These are phyloP conservation scores for Blastocladiella britannica DNA, from an alignment of 192 early-diverging fungal species.

Conservation along the genomic window DNA sequence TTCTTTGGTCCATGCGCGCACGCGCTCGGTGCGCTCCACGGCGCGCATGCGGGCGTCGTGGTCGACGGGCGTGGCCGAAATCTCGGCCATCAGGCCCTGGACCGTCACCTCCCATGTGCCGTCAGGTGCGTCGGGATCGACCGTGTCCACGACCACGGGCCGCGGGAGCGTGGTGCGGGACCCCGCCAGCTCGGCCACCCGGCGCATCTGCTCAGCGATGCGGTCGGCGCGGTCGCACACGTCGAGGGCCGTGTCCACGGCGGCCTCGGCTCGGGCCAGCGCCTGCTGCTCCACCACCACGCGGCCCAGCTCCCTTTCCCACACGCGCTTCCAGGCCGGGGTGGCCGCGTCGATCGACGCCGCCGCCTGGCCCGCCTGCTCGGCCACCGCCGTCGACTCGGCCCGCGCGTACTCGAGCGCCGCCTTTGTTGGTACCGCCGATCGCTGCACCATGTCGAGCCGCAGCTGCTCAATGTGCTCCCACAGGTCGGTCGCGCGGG, in stretches of 20 bases:
- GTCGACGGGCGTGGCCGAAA: no score
- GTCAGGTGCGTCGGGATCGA: no score
- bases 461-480: neutral
- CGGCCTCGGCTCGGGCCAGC: neutral
- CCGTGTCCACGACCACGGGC: no score
- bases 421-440: neutral
- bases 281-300: neutral
- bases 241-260: neutral
- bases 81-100: no score
- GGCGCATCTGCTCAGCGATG: no score
- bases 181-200: no score
- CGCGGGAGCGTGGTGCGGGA: no score
- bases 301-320: neutral
- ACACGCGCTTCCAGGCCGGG: neutral
- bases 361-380: neutral
- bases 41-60: no score
- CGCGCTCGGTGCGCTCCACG: no score
- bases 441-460: neutral
- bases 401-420: neutral
- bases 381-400: neutral
- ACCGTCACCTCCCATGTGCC: no score
- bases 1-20: no score
- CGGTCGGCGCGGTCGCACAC: neutral
- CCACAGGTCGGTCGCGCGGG: neutral
- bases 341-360: neutral